A percentile compares a stretch with the other conserved stretches of the same genome.
These are phyloP conservation scores for Parathielavia appendiculata DNA, from an alignment of 495 filamentous ascomycete genomes.

Conservation along the genomic window DNA sequence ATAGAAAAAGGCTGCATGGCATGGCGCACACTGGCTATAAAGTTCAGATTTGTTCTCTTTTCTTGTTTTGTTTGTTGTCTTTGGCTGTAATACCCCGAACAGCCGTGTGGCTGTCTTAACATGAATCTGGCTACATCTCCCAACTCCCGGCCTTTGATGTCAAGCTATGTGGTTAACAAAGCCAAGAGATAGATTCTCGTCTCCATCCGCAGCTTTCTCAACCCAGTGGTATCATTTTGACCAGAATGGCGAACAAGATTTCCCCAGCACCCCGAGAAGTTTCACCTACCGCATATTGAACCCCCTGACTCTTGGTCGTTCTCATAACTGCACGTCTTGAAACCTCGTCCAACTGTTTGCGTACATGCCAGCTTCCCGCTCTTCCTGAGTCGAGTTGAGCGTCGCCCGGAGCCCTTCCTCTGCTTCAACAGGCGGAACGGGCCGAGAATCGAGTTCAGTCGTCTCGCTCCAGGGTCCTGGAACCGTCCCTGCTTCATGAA, in stretches of 20 bases:
- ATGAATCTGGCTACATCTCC: neutral
- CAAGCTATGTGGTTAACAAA: neutral
- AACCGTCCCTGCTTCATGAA: neutral
- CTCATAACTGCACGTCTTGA: conserved; percentile 17
- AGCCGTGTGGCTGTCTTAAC: neutral
- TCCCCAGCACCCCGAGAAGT: neutral
- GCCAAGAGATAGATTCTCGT: neutral
- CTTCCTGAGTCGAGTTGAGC: conserved; percentile 18
- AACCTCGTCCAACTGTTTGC: conserved; percentile 28
- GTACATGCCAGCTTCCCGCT: conserved; percentile 18
- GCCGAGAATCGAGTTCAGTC: neutral
- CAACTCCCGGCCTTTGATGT: neutral
- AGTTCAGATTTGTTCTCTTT: conserved; percentile 10
- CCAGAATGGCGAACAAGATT: neutral
- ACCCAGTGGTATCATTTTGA: conserved; percentile 5
- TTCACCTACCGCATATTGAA: neutral
- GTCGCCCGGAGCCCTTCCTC: conserved; percentile 12
- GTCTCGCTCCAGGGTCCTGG: neutral
- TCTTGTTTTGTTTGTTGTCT: neutral
- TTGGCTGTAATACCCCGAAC: conserved; percentile 13
- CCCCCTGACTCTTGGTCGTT: neutral
- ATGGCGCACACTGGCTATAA: conserved; percentile 15
- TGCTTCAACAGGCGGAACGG: neutral
- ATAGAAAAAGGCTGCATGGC: conserved; percentile 18
- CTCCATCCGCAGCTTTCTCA: neutral